Conservation (phyloP, 2,329 filamentous ascomycete species). For the Aplosporella prunicola region DNA sequence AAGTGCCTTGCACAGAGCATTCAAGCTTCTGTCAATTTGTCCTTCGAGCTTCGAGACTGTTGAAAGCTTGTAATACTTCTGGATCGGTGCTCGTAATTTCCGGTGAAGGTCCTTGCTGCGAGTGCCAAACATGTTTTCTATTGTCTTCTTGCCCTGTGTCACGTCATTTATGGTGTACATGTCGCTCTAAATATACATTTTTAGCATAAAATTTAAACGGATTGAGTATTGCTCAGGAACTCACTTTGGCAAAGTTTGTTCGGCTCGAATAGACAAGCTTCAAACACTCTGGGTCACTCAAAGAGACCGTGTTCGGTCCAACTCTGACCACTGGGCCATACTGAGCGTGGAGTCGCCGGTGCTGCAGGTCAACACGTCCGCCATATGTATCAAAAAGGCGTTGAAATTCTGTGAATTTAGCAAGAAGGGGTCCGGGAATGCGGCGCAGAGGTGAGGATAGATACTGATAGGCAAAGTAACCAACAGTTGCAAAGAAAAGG, state of each 20-base stretch:
- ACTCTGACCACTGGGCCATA: constrained; percentile 22
- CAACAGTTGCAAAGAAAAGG: too few relatives aligned
- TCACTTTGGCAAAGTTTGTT: constrained; percentile 23
- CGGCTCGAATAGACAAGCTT: constrained; percentile 25
- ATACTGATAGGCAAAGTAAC: too few relatives aligned
- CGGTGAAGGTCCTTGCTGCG: constrained; percentile 23
- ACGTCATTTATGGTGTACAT: constrained; percentile 26
- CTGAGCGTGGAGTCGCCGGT: constrained; percentile 21
- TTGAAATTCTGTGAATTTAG: constrained; percentile 26
- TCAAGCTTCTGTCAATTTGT: constrained; percentile 20
- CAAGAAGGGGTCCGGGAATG: constrained; percentile 24
- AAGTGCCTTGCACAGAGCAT: constrained; percentile 17
- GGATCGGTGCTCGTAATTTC: constrained; percentile 19
- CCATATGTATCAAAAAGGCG: constrained; percentile 21
- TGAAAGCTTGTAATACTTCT: constrained; percentile 22
- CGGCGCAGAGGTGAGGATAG: constrained; percentile 5
- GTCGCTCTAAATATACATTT: constrained; percentile 23
- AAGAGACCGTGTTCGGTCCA: constrained; percentile 22
- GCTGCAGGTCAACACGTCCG: constrained; percentile 23
- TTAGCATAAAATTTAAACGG: too few relatives aligned
- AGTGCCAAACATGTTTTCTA: constrained; percentile 25
- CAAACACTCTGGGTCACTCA: constrained; percentile 21
- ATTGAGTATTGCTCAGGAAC: background rate
- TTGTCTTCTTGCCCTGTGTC: constrained; percentile 21
- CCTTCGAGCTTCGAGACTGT: constrained; percentile 20